Evolutionary conservation across 495 filamentous ascomycete genomes (phyloP).

Genomic region (Parathielavia hyrcaniae): DNA sequence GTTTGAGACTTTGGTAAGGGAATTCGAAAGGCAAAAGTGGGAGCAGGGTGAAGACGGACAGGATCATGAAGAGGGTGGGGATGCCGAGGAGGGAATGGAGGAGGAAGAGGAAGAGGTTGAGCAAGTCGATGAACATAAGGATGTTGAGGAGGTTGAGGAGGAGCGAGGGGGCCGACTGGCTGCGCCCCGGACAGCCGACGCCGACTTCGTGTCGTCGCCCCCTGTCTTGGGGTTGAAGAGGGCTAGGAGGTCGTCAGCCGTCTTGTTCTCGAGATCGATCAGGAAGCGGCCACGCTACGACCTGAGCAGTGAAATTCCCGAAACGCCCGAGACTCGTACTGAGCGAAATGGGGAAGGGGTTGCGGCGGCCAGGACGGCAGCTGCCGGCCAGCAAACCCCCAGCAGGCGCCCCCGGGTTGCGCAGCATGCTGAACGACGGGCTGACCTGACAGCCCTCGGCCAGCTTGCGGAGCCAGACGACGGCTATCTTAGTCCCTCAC

Average conservation of each 20-base stretch:
- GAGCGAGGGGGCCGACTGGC: not conserved
- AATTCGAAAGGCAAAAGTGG: conserved; percentile 25
- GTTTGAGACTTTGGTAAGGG: conserved; percentile 30
- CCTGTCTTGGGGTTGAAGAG: conserved; percentile 18
- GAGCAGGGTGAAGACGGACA: not conserved
- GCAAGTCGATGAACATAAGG: conserved; percentile 28
- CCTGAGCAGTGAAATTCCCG: conserved; percentile 3
- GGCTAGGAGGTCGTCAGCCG: not conserved
- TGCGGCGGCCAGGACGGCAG: not conserved
- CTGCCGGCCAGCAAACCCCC: not conserved
- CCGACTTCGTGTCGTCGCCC: conserved; percentile 25
- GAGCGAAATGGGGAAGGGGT: not conserved
- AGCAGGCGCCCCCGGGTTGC: not conserved
- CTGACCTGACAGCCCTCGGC: conserved; percentile 11
- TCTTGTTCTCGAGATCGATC: not conserved
- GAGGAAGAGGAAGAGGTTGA: conserved; percentile 13
- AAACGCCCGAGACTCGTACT: not conserved
- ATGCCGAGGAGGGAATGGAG: not conserved
- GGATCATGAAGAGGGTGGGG: not conserved
- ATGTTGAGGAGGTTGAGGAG: conserved; percentile 15
- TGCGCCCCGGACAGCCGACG: not conserved
- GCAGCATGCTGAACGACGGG: not conserved
- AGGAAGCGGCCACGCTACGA: conserved; percentile 21
- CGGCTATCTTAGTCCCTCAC: conserved; percentile 25
- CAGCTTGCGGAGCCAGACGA: not conserved